phyloP scores from a whole-genome alignment of 257 asterid genomes.

The Solanum corneliomulleri region DNA sequence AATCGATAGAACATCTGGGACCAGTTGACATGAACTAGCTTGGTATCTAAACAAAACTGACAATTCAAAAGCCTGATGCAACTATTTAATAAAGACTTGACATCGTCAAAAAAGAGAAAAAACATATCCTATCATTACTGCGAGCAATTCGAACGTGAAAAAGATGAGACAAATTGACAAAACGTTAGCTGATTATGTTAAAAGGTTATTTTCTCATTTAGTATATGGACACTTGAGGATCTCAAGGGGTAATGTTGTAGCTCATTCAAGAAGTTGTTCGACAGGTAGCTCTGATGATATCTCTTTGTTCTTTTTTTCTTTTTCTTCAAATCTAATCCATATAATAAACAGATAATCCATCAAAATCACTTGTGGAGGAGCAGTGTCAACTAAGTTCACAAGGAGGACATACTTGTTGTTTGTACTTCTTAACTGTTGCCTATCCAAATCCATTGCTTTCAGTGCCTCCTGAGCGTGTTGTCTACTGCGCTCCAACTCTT shows the following conservation, averaged over 20 bases:
- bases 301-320: not conserved
- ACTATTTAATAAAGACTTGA: not conserved
- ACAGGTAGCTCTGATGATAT: not conserved
- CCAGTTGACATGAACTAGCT: not conserved
- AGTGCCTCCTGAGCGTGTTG: slow-evolving; percentile 90
- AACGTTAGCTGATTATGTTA: not conserved
- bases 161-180: not conserved
- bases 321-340: not conserved
- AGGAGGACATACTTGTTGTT: slow-evolving; percentile 67
- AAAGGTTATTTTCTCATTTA: not conserved
- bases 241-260: not conserved
- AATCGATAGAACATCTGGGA: not conserved
- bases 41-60: not conserved
- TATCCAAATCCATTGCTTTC: slow-evolving; percentile 82
- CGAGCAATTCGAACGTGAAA: not conserved
- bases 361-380: not conserved
- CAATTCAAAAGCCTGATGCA: not conserved
- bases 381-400: not conserved
- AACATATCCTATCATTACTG: not conserved
- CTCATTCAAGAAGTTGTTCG: not conserved
- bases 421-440: slow-evolving; percentile 84
- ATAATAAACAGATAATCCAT: not conserved
- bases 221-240: not conserved
- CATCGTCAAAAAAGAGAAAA: not conserved
- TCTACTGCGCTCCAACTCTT: slow-evolving; percentile 85